These are phyloP conservation scores for Phialemonium atrogriseum DNA, from an alignment of 2,329 filamentous ascomycete species.

Conservation along the genomic window DNA sequence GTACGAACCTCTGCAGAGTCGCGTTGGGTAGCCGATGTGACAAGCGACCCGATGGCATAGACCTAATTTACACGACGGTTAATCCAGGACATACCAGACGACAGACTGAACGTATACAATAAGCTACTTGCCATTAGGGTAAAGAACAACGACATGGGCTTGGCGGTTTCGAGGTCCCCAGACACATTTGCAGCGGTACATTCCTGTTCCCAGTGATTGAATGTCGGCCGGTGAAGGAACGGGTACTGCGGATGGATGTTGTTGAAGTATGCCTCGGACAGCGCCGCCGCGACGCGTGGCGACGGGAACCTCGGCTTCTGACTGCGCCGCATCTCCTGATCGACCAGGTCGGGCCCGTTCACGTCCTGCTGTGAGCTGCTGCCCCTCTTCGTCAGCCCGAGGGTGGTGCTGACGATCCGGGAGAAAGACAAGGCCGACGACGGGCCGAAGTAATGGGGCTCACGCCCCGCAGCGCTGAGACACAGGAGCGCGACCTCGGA, in stretches of 20 bases:
- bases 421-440: slow-evolving; percentile 25
- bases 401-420: slow-evolving; percentile 16
- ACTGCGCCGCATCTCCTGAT: not conserved
- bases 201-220: slow-evolving; percentile 16
- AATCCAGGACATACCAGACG: too few species aligned
- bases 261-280: slow-evolving; percentile 21
- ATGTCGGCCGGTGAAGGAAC: slow-evolving; percentile 22
- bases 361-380: slow-evolving; percentile 7
- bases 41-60: slow-evolving; percentile 11
- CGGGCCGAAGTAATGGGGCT: slow-evolving; percentile 27
- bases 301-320: slow-evolving; percentile 10
- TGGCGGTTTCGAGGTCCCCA: not conserved
- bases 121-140: slow-evolving; percentile 11
- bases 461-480: slow-evolving; percentile 20
- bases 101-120: not conserved
- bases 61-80: slow-evolving; percentile 4
- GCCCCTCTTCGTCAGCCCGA: slow-evolving; percentile 8
- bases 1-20: slow-evolving; percentile 4
- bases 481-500: slow-evolving; percentile 23
- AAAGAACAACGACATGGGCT: slow-evolving; percentile 8
- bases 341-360: not conserved
- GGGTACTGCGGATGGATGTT: slow-evolving; percentile 25
- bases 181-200: slow-evolving; percentile 9
- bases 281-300: slow-evolving; percentile 6
- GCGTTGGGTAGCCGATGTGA: slow-evolving; percentile 1